These are phyloP conservation scores for Beauveria varroae DNA, from an alignment of 2,329 filamentous ascomycete species.

Conservation along the genomic window DNA sequence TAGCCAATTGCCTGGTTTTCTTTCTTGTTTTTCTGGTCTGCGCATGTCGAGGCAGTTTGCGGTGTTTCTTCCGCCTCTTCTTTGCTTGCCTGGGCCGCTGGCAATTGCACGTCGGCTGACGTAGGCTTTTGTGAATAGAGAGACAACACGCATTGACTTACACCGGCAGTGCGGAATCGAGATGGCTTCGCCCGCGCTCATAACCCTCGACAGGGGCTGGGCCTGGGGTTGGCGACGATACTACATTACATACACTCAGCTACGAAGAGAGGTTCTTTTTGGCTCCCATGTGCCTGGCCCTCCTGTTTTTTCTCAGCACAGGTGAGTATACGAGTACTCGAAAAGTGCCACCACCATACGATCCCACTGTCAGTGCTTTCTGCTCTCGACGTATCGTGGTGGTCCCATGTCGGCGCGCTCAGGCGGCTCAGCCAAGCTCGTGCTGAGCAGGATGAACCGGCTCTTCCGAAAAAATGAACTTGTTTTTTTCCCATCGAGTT, in stretches of 20 bases:
- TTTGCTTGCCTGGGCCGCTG: not conserved
- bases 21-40: no score
- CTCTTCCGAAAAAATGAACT: not conserved
- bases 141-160: not conserved
- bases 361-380: not conserved
- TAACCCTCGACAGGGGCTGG: not conserved
- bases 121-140: not conserved
- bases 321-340: no score
- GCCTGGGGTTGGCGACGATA: no score
- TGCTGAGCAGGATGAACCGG: not conserved
- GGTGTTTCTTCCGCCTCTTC: not conserved
- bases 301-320: no score
- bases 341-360: not conserved
- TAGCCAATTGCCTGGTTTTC: not conserved
- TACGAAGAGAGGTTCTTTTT: no score
- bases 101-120: no score
- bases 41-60: not conserved
- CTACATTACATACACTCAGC: no score
- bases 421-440: not conserved
- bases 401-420: not conserved
- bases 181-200: not conserved
- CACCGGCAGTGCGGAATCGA: not conserved
- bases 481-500: no score
- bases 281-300: no score
- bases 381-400: not conserved